These are phyloP conservation scores for Coniochaeta sp. DNA, from an alignment of 2,329 filamentous ascomycete genomes.

Conservation along the genomic window DNA sequence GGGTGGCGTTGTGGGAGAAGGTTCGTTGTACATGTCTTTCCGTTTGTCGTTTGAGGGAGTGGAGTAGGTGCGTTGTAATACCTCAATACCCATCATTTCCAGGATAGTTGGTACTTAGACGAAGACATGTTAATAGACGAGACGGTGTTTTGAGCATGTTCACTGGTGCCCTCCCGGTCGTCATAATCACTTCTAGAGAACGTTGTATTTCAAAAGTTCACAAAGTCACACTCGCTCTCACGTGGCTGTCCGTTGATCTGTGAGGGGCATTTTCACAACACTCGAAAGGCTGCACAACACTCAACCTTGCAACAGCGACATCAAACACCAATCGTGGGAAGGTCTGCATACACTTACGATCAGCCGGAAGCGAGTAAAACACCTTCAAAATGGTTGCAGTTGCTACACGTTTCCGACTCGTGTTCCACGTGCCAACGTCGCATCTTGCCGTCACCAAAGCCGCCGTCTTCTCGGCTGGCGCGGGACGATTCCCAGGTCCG, in stretches of 20 bases:
- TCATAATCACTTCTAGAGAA: too few relatives aligned
- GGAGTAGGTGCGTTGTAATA: not conserved
- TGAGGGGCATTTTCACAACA: not conserved
- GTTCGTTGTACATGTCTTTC: not conserved
- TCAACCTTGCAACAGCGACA: not conserved
- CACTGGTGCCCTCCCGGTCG: not conserved
- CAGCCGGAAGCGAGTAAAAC: too few relatives aligned
- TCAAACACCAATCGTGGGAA: too few relatives aligned
- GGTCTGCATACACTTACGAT: too few relatives aligned
- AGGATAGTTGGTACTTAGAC: not conserved
- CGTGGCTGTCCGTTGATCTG: not conserved
- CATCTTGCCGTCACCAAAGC: slow-evolving; percentile 41
- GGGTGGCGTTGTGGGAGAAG: not conserved
- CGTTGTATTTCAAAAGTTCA: not conserved
- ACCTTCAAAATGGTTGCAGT: not conserved
- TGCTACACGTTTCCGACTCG: slow-evolving; percentile 19
- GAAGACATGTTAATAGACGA: not conserved
- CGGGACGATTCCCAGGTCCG: slow-evolving; percentile 40
- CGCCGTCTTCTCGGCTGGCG: slow-evolving; percentile 51
- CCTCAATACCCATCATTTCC: not conserved
- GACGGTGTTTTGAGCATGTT: not conserved
- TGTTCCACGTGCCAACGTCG: slow-evolving; percentile 41
- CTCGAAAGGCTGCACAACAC: not conserved
- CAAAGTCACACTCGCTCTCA: not conserved
- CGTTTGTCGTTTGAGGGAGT: not conserved